Percentiles rank a stretch among this genome's conserved stretches.
These are phyloP conservation scores for Pyronema omphalodes DNA, from an alignment of 495 filamentous ascomycete species.

Conservation along the genomic window DNA sequence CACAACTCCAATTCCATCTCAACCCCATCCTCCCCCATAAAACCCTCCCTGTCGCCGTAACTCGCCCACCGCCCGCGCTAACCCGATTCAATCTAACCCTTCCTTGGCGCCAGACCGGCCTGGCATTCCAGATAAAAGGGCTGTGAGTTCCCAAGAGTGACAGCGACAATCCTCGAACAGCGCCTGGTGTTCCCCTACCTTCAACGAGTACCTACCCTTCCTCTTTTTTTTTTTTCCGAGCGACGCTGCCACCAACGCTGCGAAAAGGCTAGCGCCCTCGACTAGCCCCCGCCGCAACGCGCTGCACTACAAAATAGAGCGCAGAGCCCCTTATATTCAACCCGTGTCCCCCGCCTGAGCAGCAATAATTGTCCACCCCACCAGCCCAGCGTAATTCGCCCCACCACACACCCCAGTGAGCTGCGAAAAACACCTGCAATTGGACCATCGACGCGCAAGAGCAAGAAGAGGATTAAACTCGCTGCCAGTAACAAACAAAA, in stretches of 20 bases:
- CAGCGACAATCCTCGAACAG: slow-evolving; percentile 3
- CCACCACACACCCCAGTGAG: slow-evolving; percentile 18
- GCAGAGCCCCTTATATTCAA: slow-evolving; percentile 24
- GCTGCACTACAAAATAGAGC: slow-evolving; percentile 14
- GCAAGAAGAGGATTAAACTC: no score
- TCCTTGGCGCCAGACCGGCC: background rate
- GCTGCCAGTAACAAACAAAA: no score
- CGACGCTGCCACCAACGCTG: slow-evolving; percentile 4
- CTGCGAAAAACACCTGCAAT: background rate
- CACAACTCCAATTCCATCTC: no score
- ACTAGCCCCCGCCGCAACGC: slow-evolving; percentile 17
- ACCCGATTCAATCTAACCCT: no score
- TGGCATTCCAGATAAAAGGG: slow-evolving; percentile 5
- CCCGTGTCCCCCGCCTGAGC: slow-evolving; percentile 18
- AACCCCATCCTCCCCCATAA: no score
- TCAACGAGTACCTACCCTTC: background rate
- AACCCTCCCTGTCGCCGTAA: no score
- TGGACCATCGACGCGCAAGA: no score
- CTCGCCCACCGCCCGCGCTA: no score
- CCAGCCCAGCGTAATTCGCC: background rate
- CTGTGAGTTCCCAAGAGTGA: background rate
- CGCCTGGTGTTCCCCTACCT: background rate
- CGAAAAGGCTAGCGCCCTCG: slow-evolving; percentile 9
- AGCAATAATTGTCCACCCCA: background rate
- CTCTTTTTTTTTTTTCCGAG: background rate